A percentile compares a stretch with the other conserved stretches of the same genome.
Evolutionary conservation across 805 yeast species (phyloP).

Genomic region (Ogataea pini): DNA sequence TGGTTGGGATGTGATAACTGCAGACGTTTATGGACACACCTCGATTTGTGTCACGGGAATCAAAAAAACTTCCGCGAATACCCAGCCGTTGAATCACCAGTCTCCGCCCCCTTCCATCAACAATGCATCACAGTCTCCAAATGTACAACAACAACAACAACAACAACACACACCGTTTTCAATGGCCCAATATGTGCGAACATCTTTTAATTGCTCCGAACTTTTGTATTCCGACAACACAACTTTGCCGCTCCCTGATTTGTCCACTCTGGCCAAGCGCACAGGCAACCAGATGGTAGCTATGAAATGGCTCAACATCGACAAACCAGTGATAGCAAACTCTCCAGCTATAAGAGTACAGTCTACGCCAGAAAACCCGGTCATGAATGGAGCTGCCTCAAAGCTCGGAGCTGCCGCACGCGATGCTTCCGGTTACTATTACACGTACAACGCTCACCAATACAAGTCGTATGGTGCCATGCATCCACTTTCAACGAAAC

Average conservation of each 20-base stretch:
- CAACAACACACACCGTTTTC: constrained; percentile 14
- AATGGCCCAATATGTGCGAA: constrained; percentile 42
- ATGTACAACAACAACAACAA: constrained; percentile 11
- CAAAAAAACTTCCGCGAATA: constrained; percentile 29
- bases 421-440: constrained; percentile 38
- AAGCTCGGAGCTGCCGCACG: constrained; percentile 37
- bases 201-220: constrained; percentile 41
- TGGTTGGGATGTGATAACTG: constrained; percentile 79
- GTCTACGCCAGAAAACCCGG: constrained; percentile 27
- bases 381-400: constrained; percentile 38
- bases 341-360: constrained; percentile 53
- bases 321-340: constrained; percentile 61
- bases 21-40: constrained; percentile 70
- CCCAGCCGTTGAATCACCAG: constrained; percentile 11
- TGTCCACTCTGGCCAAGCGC: constrained; percentile 27
- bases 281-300: constrained; percentile 41
- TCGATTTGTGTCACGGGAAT: constrained; percentile 57
- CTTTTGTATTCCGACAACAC: constrained; percentile 47
- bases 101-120: constrained; percentile 24
- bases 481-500: constrained; percentile 68
- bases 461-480: constrained; percentile 59
- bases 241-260: constrained; percentile 22
- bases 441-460: constrained; percentile 59
- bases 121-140: constrained; percentile 18
- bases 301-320: constrained; percentile 73